Base-by-base conservation (phyloP, 176 grass and related monocot species). In the Ensete glaucum region DNA sequence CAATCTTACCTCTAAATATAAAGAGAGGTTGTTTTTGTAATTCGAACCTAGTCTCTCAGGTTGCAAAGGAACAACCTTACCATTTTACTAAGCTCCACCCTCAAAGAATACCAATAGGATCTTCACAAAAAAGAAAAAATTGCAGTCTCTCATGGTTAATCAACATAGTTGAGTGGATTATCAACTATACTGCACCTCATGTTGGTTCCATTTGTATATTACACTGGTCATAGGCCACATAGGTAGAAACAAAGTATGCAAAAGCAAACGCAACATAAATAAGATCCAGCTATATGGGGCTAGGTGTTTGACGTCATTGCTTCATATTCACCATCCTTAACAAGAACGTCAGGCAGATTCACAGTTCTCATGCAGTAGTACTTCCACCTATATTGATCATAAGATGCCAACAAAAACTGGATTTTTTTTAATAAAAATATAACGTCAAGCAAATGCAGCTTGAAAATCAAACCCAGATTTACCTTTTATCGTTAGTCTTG, bases 401-500 rank as follows among this genome's bases (percentile, higher is more conserved):
- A 60, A 60, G 34, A 43, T 43, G 60, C 17, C 51, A 77, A 54
- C 23, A 11, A 50, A 25, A 9, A 26, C 13, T 19, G 1, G 2
- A 43, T 51, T 50, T 51, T 71, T 51, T 48, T 66, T 56, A 58
- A 82, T 9, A 51, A 71, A 79, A 8, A 54, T 60, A 62, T 82
- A 62, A 81, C 24, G 34, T 51, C 43, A 70, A 69, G 15, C 74
- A 48, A 79, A 26, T 58, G 74, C 21, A 52, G 67, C 55, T 4
- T 43, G 65, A n/a, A 50, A 77, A 52, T 17, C 12, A 77, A 81
- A 73, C 70, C 11, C 11, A 67, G 76, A 63, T 86, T 87, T 67
- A 98, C 94, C 88, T 98, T 56, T n/a, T 66, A 29, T 98, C 94
- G 56, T 98, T 87, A 80, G 82, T 83, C 86, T 93, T 93, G 72